Base-by-base conservation (phyloP, 306 rosid species). In the Castanea sativa region DNA sequence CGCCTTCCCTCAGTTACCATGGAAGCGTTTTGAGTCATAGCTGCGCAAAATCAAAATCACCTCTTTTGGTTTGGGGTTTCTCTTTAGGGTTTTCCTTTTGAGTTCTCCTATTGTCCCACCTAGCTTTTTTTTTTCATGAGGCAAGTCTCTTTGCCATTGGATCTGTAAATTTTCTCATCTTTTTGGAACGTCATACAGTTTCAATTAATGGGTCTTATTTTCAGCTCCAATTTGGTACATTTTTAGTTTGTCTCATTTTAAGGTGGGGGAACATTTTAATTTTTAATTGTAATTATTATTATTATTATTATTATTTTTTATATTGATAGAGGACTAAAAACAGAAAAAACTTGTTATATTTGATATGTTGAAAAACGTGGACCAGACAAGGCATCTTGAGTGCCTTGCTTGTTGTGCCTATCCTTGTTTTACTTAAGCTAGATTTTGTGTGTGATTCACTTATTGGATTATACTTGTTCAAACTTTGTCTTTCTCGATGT, bases 11-110 rank as follows among this genome's bases (percentile, higher is more conserved):
- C 16, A 14, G 13, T 5, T 71, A 25, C 82, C 35, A 79, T 90
- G 98, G 86, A 92, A 94, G 96, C 92, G 90, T 89, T 74, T 94
- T 77, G 97, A 93, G 98, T 89, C 98, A 93, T 90, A 81, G 91
- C 88, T 60, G 88, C 91, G 92, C 93, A 15, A 92, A 52, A 89
- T 72, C 74, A 80, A 89, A 51, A 33, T 16, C 52, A 33, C 16
- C 19, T 75, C 29, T 4, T 60, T 1, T 16, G 2, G 87, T 49
- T 49, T 49, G 53, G 83, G 79, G 85, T 77, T 81, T 83, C 81
- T 61, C 91, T 30, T 61, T 78, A 81, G 98, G 97, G 95, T 94
- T 92, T 84, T 90, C 95, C 92, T 87, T 53, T 10, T 82, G 91
- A 79, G 75, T 72, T 75, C 79, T 87, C 77, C 60, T 20, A 3